phyloP scores from a whole-genome alignment of 345 rosid species.

The Eucalyptus brandiana region DNA sequence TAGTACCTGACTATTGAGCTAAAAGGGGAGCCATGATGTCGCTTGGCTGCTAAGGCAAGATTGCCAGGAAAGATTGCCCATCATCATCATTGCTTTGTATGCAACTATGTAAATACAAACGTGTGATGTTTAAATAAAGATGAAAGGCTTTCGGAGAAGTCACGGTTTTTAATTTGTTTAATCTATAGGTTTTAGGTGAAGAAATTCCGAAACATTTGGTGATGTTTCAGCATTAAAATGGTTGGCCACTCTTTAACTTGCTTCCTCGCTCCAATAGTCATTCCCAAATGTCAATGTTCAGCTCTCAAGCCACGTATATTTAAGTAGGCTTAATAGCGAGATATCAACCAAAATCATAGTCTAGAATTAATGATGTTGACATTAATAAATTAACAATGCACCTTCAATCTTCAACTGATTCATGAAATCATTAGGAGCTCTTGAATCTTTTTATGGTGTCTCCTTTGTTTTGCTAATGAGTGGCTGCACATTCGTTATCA shows the following conservation, averaged over 20 bases:
- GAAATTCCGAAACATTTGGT: not conserved
- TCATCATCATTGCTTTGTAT: constrained; percentile 25
- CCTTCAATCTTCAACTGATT: not conserved
- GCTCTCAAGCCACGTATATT: not conserved
- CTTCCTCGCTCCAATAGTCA: not conserved
- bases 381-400: not conserved
- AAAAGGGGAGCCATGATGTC: constrained; percentile 7
- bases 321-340: not conserved
- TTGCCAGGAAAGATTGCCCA: constrained; percentile 14
- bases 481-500: not conserved
- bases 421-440: not conserved
- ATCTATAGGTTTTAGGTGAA: not conserved
- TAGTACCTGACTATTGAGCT: not conserved
- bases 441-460: not conserved
- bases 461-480: not conserved
- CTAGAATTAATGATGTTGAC: not conserved
- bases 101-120: not conserved
- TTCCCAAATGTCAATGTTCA: not conserved
- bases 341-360: not conserved
- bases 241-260: not conserved
- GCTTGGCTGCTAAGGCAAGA: constrained; percentile 67
- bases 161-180: not conserved
- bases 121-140: not conserved
- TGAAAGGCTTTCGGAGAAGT: not conserved
- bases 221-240: constrained; percentile 3